A percentile compares a stretch with the other conserved stretches of the same genome.
phyloP scores from a whole-genome alignment of 176 grass and related monocot genomes.

The Aechmea fasciata region DNA sequence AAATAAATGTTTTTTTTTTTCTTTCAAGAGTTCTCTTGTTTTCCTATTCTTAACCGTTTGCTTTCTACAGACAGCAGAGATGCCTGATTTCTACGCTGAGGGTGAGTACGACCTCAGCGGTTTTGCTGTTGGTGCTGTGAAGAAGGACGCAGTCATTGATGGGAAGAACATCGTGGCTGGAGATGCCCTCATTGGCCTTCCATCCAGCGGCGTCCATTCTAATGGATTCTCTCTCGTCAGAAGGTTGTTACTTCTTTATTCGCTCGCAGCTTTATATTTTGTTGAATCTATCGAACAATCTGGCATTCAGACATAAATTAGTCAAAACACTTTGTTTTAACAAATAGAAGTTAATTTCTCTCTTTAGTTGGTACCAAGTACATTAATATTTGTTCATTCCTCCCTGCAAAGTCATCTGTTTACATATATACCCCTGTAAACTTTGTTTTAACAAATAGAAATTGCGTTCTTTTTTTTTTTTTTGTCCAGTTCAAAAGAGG shows the following conservation, averaged over 20 bases:
- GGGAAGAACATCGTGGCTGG: slow-evolving; percentile 81
- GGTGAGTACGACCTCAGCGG: slow-evolving; percentile 97
- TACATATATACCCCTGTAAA: too few relatives aligned
- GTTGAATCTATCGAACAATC: too few relatives aligned
- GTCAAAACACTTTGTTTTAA: not conserved
- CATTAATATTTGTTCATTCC: too few relatives aligned
- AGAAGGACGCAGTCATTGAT: slow-evolving; percentile 75
- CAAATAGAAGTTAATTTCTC: too few relatives aligned
- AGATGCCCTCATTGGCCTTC: slow-evolving; percentile 86
- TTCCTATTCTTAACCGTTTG: not conserved
- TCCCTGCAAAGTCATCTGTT: too few relatives aligned
- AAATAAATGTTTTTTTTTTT: not conserved
- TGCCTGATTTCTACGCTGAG: slow-evolving; percentile 82
- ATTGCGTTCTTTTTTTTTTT: too few relatives aligned
- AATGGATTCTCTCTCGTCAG: slow-evolving; percentile 94
- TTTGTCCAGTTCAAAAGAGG: too few relatives aligned
- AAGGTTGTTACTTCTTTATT: slow-evolving; percentile 39
- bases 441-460: too few relatives aligned
- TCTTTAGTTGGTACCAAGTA: too few relatives aligned
- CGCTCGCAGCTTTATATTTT: not conserved
- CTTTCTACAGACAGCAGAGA: slow-evolving; percentile 77
- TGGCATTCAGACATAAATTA: not conserved
- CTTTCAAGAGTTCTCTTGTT: not conserved
- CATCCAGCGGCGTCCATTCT: slow-evolving; percentile 96
- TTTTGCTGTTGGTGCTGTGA: slow-evolving; percentile 81